Evolutionary conservation across 2,329 filamentous ascomycete genomes (phyloP), one percentile per base, ranked within the genome.

Genomic region (Apiospora arundinis): DNA sequence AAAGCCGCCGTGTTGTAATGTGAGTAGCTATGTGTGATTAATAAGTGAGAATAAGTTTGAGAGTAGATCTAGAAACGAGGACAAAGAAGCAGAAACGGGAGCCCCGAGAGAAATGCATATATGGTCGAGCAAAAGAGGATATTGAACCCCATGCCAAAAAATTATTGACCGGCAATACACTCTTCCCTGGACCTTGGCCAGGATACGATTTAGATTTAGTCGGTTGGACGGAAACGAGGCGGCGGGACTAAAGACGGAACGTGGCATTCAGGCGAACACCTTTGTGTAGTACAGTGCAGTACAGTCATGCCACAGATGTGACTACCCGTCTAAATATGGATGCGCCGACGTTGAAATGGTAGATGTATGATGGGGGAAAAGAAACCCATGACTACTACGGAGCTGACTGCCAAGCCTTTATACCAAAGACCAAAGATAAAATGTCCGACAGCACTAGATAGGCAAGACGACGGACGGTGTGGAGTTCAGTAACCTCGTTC

Each of bases 221-320:
- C 42, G 11, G 32, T 32, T 14, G 49, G 56, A 28, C 32, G 32
- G 32, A 37, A 40, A 63, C 32, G 9, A 63, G 56, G 56, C 56
- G 56, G 21, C 32, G 9, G 9, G 9, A n/a, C 56, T 63, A 63
- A 40, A 2, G 14, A 37, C 56, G 56, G 56, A 40, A 37, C 32
- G 56, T 63, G 56, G 32, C 56, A 63, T 63, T 60, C 32, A 63
- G 56, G 56, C 56, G 56, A 63, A 40, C 56, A 63, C 56, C 18
- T 63, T 40, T 6, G 56, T 9, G 32, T 40, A n/a, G 18, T 12
- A n/a, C 23, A 7, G 32, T 23, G n/a, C 56, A 48, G 21, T 8
- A 4, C 45, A n/a, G 45, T n/a, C 18, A n/a, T 48, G 9, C 56
- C 23, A 28, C 32, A 11, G 4, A 5, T 60, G 52, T 25, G 37